Percentiles rank a stretch among this genome's conserved stretches.
These are phyloP conservation scores for Bipolaris cookei DNA, from an alignment of 2,329 filamentous ascomycete genomes.

Conservation along the genomic window DNA sequence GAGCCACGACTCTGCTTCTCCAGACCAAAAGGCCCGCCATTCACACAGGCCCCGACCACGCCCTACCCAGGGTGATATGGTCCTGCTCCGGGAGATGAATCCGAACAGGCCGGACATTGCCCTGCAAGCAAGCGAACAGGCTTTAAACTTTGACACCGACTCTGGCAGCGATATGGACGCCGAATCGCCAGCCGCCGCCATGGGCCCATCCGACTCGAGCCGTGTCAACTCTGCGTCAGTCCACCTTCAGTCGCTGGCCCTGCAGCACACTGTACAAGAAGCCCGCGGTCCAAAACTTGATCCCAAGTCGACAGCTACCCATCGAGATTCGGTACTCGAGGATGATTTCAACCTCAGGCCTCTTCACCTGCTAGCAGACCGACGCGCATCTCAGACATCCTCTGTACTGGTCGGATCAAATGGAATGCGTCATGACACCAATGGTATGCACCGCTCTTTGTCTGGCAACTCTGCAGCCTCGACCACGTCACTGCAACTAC, in stretches of 20 bases:
- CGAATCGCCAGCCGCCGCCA: constrained; percentile 20
- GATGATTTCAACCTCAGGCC: constrained; percentile 17
- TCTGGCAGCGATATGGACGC: constrained; percentile 51
- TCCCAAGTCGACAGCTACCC: constrained; percentile 18
- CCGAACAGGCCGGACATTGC: constrained; percentile 71
- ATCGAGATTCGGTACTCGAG: constrained; percentile 28
- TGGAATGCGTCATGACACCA: constrained; percentile 11
- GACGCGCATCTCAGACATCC: constrained; percentile 23
- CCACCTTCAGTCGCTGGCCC: constrained; percentile 16
- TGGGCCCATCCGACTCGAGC: constrained; percentile 8
- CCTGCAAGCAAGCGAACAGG: constrained; percentile 59
- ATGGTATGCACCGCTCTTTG: constrained; percentile 7
- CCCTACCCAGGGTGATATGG: constrained; percentile 67
- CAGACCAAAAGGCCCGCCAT: constrained; percentile 58
- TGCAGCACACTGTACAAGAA: constrained; percentile 28
- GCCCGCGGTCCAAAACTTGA: constrained; percentile 19
- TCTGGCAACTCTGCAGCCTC: constrained; percentile 18
- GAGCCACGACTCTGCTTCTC: constrained; percentile 52
- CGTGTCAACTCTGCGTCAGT: constrained; percentile 9
- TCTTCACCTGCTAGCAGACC: constrained; percentile 12
- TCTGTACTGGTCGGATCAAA: constrained; percentile 7
- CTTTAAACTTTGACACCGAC: constrained; percentile 56
- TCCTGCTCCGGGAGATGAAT: constrained; percentile 70
- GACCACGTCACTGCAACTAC: constrained; percentile 16
- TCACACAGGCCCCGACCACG: constrained; percentile 56